These are phyloP conservation scores for Cudoniella acicularis DNA, from an alignment of 495 filamentous ascomycete species.

Conservation along the genomic window DNA sequence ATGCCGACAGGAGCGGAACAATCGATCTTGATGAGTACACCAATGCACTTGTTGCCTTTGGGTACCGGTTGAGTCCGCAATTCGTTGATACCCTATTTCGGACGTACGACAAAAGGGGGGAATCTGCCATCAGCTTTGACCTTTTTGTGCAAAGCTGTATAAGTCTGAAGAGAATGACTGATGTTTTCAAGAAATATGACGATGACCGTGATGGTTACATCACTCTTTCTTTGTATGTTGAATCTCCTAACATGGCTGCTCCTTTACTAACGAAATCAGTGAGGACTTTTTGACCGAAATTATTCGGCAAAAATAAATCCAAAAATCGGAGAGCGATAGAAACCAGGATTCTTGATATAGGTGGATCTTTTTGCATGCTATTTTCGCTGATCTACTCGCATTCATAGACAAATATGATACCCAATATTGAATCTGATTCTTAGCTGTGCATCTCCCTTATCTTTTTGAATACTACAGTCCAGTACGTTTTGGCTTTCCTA, in stretches of 20 bases:
- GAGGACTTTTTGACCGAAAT: slow-evolving; percentile 28
- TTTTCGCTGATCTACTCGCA: not conserved
- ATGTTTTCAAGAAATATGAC: slow-evolving; percentile 98
- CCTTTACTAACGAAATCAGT: slow-evolving; percentile 5
- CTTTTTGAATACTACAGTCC: not conserved
- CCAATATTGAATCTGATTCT: not conserved
- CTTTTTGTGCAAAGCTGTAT: slow-evolving; percentile 98
- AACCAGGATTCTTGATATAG: not conserved
- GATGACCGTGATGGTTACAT: slow-evolving; percentile 93
- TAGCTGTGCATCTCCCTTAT: not conserved
- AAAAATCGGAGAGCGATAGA: not conserved
- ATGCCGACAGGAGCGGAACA: slow-evolving; percentile 79
- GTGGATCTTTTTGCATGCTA: not conserved
- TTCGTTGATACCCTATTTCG: slow-evolving; percentile 81
- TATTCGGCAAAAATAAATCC: slow-evolving; percentile 20
- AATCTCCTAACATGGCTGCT: not conserved
- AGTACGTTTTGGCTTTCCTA: too few relatives aligned
- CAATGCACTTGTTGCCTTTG: slow-evolving; percentile 90
- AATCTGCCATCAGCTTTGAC: slow-evolving; percentile 85
- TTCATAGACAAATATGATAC: slow-evolving; percentile 6
- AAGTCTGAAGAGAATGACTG: slow-evolving; percentile 93
- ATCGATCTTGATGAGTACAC: slow-evolving; percentile 85
- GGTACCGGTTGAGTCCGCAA: slow-evolving; percentile 78
- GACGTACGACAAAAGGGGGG: slow-evolving; percentile 55
- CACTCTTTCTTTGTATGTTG: slow-evolving; percentile 61